Percentiles rank a stretch among this genome's conserved stretches.
Evolutionary conservation across 768 basidiomycete species (phyloP).

Genomic region (Panus rudis): DNA sequence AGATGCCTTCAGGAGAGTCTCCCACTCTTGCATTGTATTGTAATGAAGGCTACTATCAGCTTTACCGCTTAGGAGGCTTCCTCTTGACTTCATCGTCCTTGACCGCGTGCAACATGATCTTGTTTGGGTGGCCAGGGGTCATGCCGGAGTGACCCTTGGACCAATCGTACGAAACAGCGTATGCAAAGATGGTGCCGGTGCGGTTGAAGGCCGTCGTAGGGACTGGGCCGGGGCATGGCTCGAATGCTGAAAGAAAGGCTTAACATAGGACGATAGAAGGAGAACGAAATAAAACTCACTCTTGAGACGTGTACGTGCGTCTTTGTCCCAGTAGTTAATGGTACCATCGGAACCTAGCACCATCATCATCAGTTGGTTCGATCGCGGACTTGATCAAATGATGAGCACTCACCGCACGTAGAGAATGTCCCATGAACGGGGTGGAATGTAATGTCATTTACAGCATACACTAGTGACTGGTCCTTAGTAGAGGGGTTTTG

Average conservation of each 20-base stretch:
- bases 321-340: constrained; percentile 94
- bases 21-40: no score
- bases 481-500: constrained; percentile 26
- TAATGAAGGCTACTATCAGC: no score
- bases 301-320: constrained; percentile 86
- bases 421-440: constrained; percentile 47
- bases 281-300: constrained; percentile 38
- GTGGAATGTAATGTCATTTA: constrained; percentile 54
- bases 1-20: no score
- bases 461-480: constrained; percentile 44
- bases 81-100: constrained; percentile 86
- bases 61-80: constrained; percentile 31
- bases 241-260: constrained; percentile 47
- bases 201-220: constrained; percentile 80
- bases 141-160: constrained; percentile 86
- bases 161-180: constrained; percentile 92
- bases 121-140: constrained; percentile 64
- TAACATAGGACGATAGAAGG: neutral
- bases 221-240: constrained; percentile 69
- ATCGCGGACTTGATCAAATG: neutral
- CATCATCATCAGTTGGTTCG: neutral
- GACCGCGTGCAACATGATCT: constrained; percentile 77
- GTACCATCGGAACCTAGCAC: constrained; percentile 74
- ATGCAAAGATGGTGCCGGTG: constrained; percentile 84
- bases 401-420: constrained; percentile 24